phyloP scores from a whole-genome alignment of 202 grass and related monocot species.

The Cymbopogon flexuosus region DNA sequence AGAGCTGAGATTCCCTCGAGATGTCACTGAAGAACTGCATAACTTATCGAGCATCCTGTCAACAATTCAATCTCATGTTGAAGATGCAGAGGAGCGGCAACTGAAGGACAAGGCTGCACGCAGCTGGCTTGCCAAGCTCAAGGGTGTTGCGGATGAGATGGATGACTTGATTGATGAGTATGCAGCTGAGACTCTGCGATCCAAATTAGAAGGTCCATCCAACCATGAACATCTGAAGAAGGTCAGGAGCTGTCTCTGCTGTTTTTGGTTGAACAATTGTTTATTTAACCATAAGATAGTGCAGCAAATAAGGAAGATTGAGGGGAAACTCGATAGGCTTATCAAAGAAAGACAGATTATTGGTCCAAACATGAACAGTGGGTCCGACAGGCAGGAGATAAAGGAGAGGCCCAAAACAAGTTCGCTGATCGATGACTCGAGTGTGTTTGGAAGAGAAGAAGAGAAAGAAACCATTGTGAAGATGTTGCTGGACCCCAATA shows the following conservation, averaged over 20 bases:
- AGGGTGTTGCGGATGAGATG: conserved; percentile 57
- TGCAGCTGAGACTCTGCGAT: conserved; percentile 38
- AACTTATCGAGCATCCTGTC: conserved; percentile 47
- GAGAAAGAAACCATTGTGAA: conserved; percentile 63
- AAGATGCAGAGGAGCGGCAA: conserved; percentile 74
- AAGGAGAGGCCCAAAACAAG: conserved; percentile 51
- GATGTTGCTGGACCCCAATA: conserved; percentile 32
- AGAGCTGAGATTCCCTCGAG: conserved; percentile 43
- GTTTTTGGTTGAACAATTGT: conserved; percentile 38
- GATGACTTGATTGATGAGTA: conserved; percentile 70
- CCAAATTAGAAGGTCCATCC: conserved; percentile 33
- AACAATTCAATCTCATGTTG: conserved; percentile 50
- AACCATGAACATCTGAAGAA: conserved; percentile 31
- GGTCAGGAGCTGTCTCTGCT: conserved; percentile 40
- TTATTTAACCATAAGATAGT: conserved; percentile 45
- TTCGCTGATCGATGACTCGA: conserved; percentile 55
- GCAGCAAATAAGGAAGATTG: conserved; percentile 40
- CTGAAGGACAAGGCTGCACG: conserved; percentile 49
- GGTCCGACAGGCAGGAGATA: conserved; percentile 25
- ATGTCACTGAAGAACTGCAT: conserved; percentile 43
- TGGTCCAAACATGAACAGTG: conserved; percentile 36
- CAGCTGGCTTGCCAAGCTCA: conserved; percentile 64
- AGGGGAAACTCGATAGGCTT: conserved; percentile 50
- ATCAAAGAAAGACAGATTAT: conserved; percentile 53
- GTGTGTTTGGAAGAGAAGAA: conserved; percentile 62